Percentiles rank a stretch among this genome's conserved stretches.
Conservation (phyloP, 139 green algal genomes). For the Micromonas commoda region DNA sequence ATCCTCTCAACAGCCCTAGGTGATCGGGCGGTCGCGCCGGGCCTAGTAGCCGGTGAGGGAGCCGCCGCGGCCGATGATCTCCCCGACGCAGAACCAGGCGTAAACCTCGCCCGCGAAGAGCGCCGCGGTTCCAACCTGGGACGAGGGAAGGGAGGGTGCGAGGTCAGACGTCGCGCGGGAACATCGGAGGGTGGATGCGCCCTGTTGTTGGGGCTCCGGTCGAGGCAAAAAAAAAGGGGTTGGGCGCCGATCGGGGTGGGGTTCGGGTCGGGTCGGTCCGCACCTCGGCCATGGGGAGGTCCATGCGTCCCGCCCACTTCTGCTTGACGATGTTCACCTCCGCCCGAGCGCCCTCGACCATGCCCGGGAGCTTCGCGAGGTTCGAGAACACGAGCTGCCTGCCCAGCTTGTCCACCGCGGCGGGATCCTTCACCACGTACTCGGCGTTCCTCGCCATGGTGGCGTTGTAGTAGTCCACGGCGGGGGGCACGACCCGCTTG, state of each 20-base stretch:
- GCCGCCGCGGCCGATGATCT: constrained; percentile 66
- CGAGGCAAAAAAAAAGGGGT: too few relatives aligned
- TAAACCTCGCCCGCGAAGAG: constrained; percentile 64
- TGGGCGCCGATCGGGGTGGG: too few relatives aligned
- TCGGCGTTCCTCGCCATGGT: constrained; percentile 50
- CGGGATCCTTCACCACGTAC: constrained; percentile 60
- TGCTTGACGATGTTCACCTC: constrained; percentile 40
- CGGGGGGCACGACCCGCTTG: not conserved
- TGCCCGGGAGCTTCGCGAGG: not conserved
- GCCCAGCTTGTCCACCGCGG: constrained; percentile 46
- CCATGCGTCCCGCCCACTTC: constrained; percentile 36
- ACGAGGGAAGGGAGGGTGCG: not conserved
- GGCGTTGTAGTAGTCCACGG: constrained; percentile 33
- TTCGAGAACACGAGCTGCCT: constrained; percentile 63
- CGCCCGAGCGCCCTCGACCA: constrained; percentile 3
- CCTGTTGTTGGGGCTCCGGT: too few relatives aligned
- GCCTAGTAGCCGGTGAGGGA: constrained; percentile 53
- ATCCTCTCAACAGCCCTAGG: too few relatives aligned
- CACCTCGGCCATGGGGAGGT: constrained; percentile 20
- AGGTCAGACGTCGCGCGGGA: constrained; percentile 12
- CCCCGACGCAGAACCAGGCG: constrained; percentile 73
- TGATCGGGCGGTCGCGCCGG: too few relatives aligned
- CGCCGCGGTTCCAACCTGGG: constrained; percentile 43
- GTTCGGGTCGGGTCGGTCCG: not conserved
- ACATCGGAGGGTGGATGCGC: too few relatives aligned